phyloP scores from a whole-genome alignment of 2,329 filamentous ascomycete genomes.

The Clarireedia hainanense region DNA sequence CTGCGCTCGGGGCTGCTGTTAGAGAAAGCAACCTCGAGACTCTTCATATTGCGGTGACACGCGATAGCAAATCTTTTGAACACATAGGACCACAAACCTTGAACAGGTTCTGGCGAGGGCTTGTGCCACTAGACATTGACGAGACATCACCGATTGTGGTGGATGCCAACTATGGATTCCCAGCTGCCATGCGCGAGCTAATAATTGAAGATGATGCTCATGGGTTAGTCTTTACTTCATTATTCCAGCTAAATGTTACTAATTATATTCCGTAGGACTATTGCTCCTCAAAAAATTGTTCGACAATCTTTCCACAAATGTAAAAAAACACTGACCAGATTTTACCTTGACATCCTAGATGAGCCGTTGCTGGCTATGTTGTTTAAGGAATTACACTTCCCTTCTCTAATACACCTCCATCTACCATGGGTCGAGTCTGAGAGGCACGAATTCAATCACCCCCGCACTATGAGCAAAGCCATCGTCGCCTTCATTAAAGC shows the following conservation, averaged over 20 bases:
- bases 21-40: conserved; percentile 6
- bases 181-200: conserved; percentile 4
- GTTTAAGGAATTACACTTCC: conserved; percentile 1
- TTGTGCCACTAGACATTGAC: conserved; percentile 6
- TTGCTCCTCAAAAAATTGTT: conserved; percentile 5
- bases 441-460: conserved; percentile 10
- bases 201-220: conserved; percentile 10
- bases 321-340: background rate
- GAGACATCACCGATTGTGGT: conserved; percentile 2
- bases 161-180: conserved; percentile 4
- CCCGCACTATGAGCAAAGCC: conserved; percentile 12
- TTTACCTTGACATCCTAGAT: conserved; percentile 8
- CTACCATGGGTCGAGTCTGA: conserved; percentile 8
- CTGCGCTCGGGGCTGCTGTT: conserved; percentile 4
- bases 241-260: background rate
- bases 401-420: conserved; percentile 4
- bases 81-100: background rate
- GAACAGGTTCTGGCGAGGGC: conserved; percentile 1
- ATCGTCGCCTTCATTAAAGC: conserved; percentile 12
- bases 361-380: conserved; percentile 1
- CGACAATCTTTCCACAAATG: conserved; percentile 7
- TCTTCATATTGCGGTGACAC: conserved; percentile 7
- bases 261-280: background rate
- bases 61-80: conserved; percentile 5
- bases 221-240: background rate